These are phyloP conservation scores for Achaetomiella virescens DNA, from an alignment of 495 filamentous ascomycete genomes.

Conservation along the genomic window DNA sequence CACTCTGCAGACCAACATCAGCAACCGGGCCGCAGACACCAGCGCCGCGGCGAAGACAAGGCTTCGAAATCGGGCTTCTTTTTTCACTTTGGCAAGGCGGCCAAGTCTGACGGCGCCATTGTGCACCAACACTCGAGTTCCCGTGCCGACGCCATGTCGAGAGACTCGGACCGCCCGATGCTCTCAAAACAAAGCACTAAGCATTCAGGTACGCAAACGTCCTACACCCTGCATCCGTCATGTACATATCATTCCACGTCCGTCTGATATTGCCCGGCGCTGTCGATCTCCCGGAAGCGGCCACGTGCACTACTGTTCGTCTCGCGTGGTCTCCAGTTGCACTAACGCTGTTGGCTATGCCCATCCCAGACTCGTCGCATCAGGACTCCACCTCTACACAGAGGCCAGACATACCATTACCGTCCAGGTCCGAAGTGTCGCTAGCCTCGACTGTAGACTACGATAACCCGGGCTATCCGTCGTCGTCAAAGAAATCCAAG, in stretches of 20 bases:
- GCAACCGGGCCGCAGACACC: conserved; percentile 24
- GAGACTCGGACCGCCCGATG: conserved; percentile 34
- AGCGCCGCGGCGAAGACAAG: conserved; percentile 30
- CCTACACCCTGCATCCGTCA: not conserved
- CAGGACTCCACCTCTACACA: conserved; percentile 29
- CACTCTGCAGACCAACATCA: conserved; percentile 15
- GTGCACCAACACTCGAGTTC: conserved; percentile 32
- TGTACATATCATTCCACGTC: not conserved
- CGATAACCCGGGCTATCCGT: conserved; percentile 25
- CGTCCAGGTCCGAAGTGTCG: conserved; percentile 42
- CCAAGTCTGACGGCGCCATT: conserved; percentile 34
- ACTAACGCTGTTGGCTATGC: conserved; percentile 13
- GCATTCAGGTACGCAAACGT: conserved; percentile 38
- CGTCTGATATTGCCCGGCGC: not conserved
- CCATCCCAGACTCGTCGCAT: conserved; percentile 34
- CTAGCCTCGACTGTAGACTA: conserved; percentile 36
- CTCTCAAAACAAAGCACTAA: conserved; percentile 40
- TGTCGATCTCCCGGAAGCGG: not conserved
- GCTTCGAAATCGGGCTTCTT: conserved; percentile 38
- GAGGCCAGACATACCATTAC: conserved; percentile 29
- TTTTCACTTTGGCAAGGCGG: conserved; percentile 40
- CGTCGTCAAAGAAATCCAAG: conserved; percentile 38
- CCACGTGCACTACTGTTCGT: not conserved
- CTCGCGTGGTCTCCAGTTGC: conserved; percentile 12
- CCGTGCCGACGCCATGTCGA: conserved; percentile 39